Evolutionary conservation across 2,329 filamentous ascomycete genomes (phyloP).

Genomic region (Ophiostoma sp.): DNA sequence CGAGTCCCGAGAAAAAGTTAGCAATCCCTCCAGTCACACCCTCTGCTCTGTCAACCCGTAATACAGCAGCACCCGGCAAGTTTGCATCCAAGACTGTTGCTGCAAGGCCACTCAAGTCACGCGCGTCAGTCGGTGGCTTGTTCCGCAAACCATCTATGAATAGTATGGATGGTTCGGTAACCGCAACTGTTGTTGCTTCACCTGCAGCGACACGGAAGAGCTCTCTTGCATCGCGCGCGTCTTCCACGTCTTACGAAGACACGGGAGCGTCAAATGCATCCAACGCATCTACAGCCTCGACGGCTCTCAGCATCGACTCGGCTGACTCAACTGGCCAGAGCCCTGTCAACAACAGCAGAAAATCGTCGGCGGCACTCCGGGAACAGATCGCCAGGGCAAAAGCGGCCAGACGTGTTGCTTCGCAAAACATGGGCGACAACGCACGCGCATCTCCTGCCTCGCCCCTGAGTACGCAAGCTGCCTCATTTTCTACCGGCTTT

Average conservation of each 20-base stretch:
- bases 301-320: constrained; percentile 41
- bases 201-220: constrained; percentile 42
- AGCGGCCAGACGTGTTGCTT: constrained; percentile 67
- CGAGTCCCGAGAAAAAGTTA: constrained; percentile 43
- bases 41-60: constrained; percentile 30
- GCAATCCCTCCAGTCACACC: constrained; percentile 24
- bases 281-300: constrained; percentile 42
- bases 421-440: constrained; percentile 29
- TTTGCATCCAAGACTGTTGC: constrained; percentile 51
- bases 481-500: constrained; percentile 23
- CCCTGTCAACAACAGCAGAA: constrained; percentile 43
- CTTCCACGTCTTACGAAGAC: constrained; percentile 43
- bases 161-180: constrained; percentile 37
- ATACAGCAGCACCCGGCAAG: constrained; percentile 35
- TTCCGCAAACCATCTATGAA: constrained; percentile 57
- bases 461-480: constrained; percentile 30
- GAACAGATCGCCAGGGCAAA: constrained; percentile 94
- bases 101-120: constrained; percentile 49
- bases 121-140: constrained; percentile 54
- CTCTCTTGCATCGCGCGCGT: constrained; percentile 43
- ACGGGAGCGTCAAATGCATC: constrained; percentile 41
- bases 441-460: constrained; percentile 30
- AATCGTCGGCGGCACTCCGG: constrained; percentile 77
- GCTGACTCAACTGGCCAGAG: constrained; percentile 33
- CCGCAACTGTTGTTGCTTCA: constrained; percentile 23